Evolutionary conservation across 805 yeast genomes (phyloP).

Genomic region (Yamadazyma phyllophila): DNA sequence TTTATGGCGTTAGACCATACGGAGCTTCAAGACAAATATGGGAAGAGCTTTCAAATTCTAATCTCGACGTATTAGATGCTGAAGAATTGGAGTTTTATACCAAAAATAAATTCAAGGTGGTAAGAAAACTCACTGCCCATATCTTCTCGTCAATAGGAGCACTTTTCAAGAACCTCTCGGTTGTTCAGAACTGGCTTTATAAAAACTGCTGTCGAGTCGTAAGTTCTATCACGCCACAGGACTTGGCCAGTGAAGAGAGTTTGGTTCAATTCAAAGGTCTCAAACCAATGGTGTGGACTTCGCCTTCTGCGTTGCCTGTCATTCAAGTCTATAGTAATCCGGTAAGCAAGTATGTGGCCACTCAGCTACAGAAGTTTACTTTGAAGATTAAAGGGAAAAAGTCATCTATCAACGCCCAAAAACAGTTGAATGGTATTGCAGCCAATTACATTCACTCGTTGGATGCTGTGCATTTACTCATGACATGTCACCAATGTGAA

Average conservation of each 20-base stretch:
- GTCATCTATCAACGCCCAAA: constrained; percentile 10
- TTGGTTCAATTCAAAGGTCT: constrained; percentile 20
- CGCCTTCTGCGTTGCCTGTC: constrained; percentile 40
- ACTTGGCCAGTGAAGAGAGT: constrained; percentile 8
- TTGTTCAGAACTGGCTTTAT: constrained; percentile 36
- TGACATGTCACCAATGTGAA: constrained; percentile 31
- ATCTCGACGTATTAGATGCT: background rate
- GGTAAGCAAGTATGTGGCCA: constrained; percentile 12
- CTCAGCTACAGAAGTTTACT: constrained; percentile 22
- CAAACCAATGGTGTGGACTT: constrained; percentile 43
- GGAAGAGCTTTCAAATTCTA: constrained; percentile 11
- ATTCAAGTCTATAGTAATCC: constrained; percentile 31
- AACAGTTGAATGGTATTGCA: constrained; percentile 38
- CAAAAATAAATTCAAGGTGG: constrained; percentile 6
- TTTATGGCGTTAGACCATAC: constrained; percentile 40
- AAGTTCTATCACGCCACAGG: constrained; percentile 17
- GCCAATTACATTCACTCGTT: constrained; percentile 45
- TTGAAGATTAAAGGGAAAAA: background rate
- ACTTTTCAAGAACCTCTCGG: constrained; percentile 32
- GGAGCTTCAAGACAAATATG: constrained; percentile 38
- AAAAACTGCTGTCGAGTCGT: constrained; percentile 30
- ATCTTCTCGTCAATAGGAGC: constrained; percentile 26
- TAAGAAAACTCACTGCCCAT: constrained; percentile 17
- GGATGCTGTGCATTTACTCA: constrained; percentile 38
- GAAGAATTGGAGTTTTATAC: constrained; percentile 5